These are phyloP conservation scores for Rehmannia glutinosa DNA, from an alignment of 257 asterid genomes.

Conservation along the genomic window DNA sequence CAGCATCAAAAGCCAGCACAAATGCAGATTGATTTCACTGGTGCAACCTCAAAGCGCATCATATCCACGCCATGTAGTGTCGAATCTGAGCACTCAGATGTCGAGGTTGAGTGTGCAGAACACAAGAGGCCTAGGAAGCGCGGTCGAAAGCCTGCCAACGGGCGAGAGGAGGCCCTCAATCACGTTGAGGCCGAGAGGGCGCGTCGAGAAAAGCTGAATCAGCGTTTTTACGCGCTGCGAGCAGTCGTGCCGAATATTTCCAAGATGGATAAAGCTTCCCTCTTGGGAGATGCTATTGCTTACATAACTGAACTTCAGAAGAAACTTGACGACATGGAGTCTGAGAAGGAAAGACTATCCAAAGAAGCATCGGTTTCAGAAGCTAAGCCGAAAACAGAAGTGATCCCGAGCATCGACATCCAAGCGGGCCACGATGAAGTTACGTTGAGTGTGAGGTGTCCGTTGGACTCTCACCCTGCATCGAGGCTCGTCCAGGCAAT, in stretches of 20 bases:
- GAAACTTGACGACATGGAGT: slow-evolving; percentile 70
- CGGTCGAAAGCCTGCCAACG: slow-evolving; percentile 91
- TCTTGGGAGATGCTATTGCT: slow-evolving; percentile 88
- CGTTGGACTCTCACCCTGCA: slow-evolving; percentile 57
- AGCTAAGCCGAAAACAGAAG: slow-evolving; percentile 27
- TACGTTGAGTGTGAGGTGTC: slow-evolving; percentile 51
- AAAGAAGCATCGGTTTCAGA: no score
- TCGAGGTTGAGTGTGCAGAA: slow-evolving; percentile 49
- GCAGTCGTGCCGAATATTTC: slow-evolving; percentile 92
- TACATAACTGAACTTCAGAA: slow-evolving; percentile 91
- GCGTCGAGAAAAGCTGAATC: slow-evolving; percentile 86
- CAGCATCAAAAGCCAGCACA: slow-evolving; percentile 53
- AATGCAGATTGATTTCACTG: slow-evolving; percentile 69
- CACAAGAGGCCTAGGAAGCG: slow-evolving; percentile 82
- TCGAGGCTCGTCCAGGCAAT: slow-evolving; percentile 52
- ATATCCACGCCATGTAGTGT: slow-evolving; percentile 28
- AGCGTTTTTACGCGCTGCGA: slow-evolving; percentile 78
- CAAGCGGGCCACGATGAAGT: slow-evolving; percentile 44
- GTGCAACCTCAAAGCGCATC: slow-evolving; percentile 46
- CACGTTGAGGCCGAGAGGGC: slow-evolving; percentile 97
- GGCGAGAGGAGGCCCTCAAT: slow-evolving; percentile 83
- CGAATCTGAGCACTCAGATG: slow-evolving; percentile 66
- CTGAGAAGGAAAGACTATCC: slow-evolving; percentile 57
- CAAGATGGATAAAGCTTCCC: slow-evolving; percentile 96
- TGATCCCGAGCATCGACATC: slow-evolving; percentile 36